Evolutionary conservation across 2,329 filamentous ascomycete genomes (phyloP), one percentile per base, ranked within the genome.

Genomic region (Cercospora sojina): DNA sequence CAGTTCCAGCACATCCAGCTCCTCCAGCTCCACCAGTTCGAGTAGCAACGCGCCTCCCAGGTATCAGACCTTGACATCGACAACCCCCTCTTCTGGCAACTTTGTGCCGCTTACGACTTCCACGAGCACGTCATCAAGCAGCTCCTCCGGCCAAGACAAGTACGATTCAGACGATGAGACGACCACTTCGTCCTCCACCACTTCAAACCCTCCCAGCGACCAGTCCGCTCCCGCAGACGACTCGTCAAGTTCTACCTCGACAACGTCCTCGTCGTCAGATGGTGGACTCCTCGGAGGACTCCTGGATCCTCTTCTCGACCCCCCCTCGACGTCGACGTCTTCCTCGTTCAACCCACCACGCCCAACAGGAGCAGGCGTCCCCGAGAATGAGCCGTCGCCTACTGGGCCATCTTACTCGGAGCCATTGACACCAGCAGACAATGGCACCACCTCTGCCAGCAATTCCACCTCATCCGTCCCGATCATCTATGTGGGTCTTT

Each of bases 401-500:
- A 38, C 35, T 38, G 35, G 35, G 35, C 35, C 35, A 38, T n/a
- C 35, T 13, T 38, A 38, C 35, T 16, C 35, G 13, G 35, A n/a
- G 35, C 35, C 35, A 2, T 38, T 38, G 35, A 38, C 35, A 38
- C 35, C 57, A 13, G 20, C 51, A 55, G 62, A 43, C n/a, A 64
- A 62, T 27, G 29, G 32, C 18, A 69, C 64, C 8, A 20, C 57
- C 8, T 41, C 68, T 32, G 32, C 60, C 13, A 32, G 55, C 29
- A 69, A 62, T 56, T 59, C n/a, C 25, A 69, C 67, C 18, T 64
- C 67, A 1, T 69, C 58, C 16, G 60, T 61, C 3, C 51, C 66
- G 38, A 70, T 74, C 8, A 75, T 77, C 67, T 74, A 75, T 32
- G 74, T 78, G 25, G 76, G 76, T 16, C 66, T 78, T 9, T 60